phyloP scores from a whole-genome alignment of 1,284 basidiomycete genomes.

The Abortiporus biennis region DNA sequence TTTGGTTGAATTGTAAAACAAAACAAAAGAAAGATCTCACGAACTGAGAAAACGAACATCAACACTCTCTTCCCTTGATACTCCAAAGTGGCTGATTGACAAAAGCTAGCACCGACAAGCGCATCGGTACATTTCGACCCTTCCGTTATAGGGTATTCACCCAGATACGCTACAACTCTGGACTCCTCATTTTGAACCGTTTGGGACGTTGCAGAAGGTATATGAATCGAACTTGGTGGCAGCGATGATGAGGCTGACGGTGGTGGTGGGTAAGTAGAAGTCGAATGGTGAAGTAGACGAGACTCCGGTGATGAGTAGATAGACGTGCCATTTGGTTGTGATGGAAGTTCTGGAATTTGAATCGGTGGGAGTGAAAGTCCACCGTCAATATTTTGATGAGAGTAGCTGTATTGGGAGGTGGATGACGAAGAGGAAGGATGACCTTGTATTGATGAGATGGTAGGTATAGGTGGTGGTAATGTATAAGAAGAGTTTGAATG shows the following conservation, averaged over 20 bases:
- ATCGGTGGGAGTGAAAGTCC: not conserved
- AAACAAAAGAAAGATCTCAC: conserved; percentile 19
- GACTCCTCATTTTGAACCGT: conserved; percentile 6
- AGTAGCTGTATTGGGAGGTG: not conserved
- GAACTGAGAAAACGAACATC: conserved; percentile 70
- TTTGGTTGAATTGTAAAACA: not conserved
- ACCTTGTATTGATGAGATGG: too few species aligned
- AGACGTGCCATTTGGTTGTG: not conserved
- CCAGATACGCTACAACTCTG: conserved; percentile 35
- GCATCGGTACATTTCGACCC: conserved; percentile 45
- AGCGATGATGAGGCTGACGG: not conserved
- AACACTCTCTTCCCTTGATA: conserved; percentile 51
- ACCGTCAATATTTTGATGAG: not conserved
- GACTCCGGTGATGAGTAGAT: not conserved
- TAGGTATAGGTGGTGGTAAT: not conserved
- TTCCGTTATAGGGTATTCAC: conserved; percentile 37
- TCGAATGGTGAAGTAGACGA: not conserved
- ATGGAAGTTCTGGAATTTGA: not conserved
- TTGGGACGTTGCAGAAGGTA: not conserved
- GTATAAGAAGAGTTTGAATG: not conserved
- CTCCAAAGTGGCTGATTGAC: conserved; percentile 53
- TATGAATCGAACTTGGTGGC: not conserved
- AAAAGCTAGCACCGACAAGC: conserved; percentile 60
- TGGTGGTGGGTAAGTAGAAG: not conserved
- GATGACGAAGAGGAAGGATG: not conserved